Evolutionary conservation across 352 stramenopile genomes (phyloP), one percentile per base, ranked within the genome.

Genomic region (Phytophthora pinifolia): DNA sequence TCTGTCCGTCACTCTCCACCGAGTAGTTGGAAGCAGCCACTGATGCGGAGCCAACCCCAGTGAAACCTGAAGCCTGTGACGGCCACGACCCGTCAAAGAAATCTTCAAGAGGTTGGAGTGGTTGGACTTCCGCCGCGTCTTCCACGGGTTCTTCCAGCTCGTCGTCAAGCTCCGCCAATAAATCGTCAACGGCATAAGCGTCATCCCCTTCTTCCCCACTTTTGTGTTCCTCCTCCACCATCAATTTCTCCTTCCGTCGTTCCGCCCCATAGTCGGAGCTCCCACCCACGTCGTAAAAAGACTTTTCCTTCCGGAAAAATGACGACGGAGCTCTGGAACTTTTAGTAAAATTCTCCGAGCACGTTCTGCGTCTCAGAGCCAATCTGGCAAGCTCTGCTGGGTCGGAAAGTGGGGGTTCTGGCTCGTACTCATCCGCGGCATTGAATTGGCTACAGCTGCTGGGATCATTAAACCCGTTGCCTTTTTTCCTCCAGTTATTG

Each of bases 281-380:
- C 17, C 22, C 36, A 29, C 18, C 31, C 1, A 32, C 25, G 22
- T 46, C 17, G 13, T 47, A 52, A 37, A 55, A 65, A 17, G 59
- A 34, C 13, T 36, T 44, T 27, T 57, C 49, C 25, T 48, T 52
- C 0, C 59, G 57, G 33, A 63, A 70, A 59, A 67, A 68, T 8
- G 65, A 65, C 25, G 31, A 51, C 12, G 62, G 57, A 25, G 33
- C 54, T 39, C 51, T 12, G 6, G 69, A 66, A 42, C 54, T 65
- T 58, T 62, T 70, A 1, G 65, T 70, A 9, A 70, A 78, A 47
- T 64, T 78, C 51, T 78, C 69, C 1, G 69, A 78, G 22, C 61
- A 69, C 8, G 69, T 78, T 27, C 69, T 47, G 22, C 61, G 31
- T 44, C 65, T 49, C 12, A 66, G 10, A 2, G 46, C 54, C 14